Conservation (phyloP, 2,329 filamentous ascomycete genomes). For the Graphilbum fragrans region DNA sequence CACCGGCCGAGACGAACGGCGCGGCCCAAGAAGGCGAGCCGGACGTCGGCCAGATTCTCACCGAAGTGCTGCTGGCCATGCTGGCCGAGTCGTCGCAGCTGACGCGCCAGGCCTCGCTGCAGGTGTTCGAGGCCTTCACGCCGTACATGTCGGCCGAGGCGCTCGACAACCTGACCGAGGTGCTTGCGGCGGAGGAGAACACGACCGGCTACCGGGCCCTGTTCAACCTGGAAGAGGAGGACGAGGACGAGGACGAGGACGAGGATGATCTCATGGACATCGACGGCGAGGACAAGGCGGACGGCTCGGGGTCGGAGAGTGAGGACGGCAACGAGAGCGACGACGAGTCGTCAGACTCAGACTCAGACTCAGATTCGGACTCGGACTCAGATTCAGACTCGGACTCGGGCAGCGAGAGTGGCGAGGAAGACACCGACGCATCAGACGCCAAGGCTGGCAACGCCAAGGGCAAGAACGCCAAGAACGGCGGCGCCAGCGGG, state of each 20-base stretch:
- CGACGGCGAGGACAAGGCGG: slow-evolving; percentile 29
- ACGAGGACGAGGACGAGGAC: slow-evolving; percentile 20
- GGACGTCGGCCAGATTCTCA: slow-evolving; percentile 56
- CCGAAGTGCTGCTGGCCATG: slow-evolving; percentile 86
- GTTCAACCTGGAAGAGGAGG: slow-evolving; percentile 51
- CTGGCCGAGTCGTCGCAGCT: slow-evolving; percentile 74
- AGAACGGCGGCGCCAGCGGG: slow-evolving; percentile 34
- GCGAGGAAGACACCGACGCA: slow-evolving; percentile 19
- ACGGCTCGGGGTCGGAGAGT: slow-evolving; percentile 26
- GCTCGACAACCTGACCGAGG: slow-evolving; percentile 51
- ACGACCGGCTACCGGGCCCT: slow-evolving; percentile 74
- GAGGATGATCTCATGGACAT: slow-evolving; percentile 38
- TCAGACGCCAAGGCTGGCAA: slow-evolving; percentile 27
- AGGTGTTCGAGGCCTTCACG: slow-evolving; percentile 78
- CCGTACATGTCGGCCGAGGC: slow-evolving; percentile 61
- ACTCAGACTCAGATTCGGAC: slow-evolving; percentile 16
- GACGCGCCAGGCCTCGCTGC: slow-evolving; percentile 74
- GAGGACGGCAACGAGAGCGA: slow-evolving; percentile 33
- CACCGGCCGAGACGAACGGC: slow-evolving; percentile 34
- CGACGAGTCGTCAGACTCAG: slow-evolving; percentile 22
- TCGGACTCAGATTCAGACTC: not conserved
- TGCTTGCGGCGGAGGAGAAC: slow-evolving; percentile 69
- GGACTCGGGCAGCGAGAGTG: not conserved
- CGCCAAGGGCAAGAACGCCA: slow-evolving; percentile 14
- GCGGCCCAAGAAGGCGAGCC: slow-evolving; percentile 2